These are phyloP conservation scores for Ceratocystiopsis brevicomis DNA, from an alignment of 2,329 filamentous ascomycete genomes.

Conservation along the genomic window DNA sequence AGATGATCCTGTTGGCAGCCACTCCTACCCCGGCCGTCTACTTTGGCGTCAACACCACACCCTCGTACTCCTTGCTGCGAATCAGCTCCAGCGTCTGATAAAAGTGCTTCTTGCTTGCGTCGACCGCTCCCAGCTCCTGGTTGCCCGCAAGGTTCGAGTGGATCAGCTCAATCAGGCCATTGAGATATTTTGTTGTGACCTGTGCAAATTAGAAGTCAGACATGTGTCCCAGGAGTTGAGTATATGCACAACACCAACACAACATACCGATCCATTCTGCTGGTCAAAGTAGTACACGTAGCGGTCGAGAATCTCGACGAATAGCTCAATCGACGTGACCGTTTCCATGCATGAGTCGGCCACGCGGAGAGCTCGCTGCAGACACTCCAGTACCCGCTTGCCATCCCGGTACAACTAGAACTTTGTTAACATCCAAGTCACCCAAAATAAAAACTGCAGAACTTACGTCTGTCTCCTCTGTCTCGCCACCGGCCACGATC, in stretches of 20 bases:
- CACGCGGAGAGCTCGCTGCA: slow-evolving; percentile 85
- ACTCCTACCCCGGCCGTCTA: slow-evolving; percentile 9
- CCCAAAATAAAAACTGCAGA: neutral
- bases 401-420: slow-evolving; percentile 81
- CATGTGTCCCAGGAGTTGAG: neutral
- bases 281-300: slow-evolving; percentile 99
- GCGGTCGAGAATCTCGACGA: slow-evolving; percentile 93
- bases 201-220: slow-evolving; percentile 11
- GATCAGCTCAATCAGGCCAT: slow-evolving; percentile 93
- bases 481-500: slow-evolving; percentile 54
- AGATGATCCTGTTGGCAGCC: neutral
- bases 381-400: slow-evolving; percentile 87
- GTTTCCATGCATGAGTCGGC: slow-evolving; percentile 99
- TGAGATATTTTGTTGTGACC: slow-evolving; percentile 92
- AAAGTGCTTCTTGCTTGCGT: slow-evolving; percentile 86
- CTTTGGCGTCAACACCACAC: slow-evolving; percentile 54
- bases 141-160: slow-evolving; percentile 86
- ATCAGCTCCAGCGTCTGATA: slow-evolving; percentile 91
- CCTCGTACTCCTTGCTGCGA: slow-evolving; percentile 76
- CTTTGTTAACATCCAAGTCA: neutral
- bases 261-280: slow-evolving; percentile 73
- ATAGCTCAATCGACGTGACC: slow-evolving; percentile 87
- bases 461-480: slow-evolving; percentile 62
- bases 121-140: slow-evolving; percentile 63
- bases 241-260: neutral